These are phyloP conservation scores for Trichoderma harzianum DNA, from an alignment of 2,329 filamentous ascomycete species.

Conservation along the genomic window DNA sequence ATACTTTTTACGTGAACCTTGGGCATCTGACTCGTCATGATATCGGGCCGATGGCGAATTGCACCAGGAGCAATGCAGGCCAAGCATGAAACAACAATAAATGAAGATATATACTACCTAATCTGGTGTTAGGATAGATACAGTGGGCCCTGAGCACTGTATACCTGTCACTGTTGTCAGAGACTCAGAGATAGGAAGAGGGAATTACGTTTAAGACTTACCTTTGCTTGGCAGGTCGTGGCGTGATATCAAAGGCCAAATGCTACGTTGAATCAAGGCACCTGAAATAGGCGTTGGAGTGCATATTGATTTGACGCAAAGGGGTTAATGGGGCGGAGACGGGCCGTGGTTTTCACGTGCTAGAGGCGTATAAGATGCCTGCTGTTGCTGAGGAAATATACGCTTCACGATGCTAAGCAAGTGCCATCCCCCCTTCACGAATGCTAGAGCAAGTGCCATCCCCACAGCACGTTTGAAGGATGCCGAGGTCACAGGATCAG, in stretches of 20 bases:
- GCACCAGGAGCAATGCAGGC: background rate
- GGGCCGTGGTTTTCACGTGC: background rate
- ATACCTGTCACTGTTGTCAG: background rate
- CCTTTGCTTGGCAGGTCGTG: background rate
- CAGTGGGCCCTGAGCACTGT: background rate
- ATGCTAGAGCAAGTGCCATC: background rate
- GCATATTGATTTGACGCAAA: background rate
- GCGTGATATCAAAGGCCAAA: background rate
- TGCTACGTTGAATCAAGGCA: background rate
- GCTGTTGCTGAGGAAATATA: background rate
- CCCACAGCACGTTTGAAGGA: background rate
- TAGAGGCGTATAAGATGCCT: background rate
- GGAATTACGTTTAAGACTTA: background rate
- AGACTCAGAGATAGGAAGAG: background rate
- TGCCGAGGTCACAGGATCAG: background rate
- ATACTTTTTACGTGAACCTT: background rate
- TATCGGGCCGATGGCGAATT: background rate
- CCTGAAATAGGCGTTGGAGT: background rate
- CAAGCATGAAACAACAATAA: background rate
- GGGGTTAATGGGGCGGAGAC: background rate
- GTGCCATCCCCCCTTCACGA: background rate
- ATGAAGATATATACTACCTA: background rate
- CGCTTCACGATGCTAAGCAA: background rate
- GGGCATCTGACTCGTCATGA: background rate
- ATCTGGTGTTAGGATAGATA: background rate